Percentiles rank a stretch among this genome's conserved stretches.
These are phyloP conservation scores for Platanthera zijinensis DNA, from an alignment of 106 monocot species.

Conservation along the genomic window DNA sequence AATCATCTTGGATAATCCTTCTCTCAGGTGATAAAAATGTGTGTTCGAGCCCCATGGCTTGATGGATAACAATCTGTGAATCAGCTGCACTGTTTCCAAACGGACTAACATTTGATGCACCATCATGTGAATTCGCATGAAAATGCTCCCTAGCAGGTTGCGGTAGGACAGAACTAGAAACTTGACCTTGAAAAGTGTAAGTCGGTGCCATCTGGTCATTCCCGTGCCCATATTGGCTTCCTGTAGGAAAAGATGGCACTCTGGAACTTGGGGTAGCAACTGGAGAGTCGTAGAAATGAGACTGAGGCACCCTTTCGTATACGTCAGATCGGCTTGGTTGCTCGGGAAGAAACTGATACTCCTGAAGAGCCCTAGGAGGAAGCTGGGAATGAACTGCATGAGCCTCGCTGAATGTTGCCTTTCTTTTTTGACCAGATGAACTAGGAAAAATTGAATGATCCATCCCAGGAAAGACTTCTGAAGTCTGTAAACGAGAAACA, in stretches of 20 bases:
- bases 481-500: slow-evolving; percentile 31
- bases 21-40: slow-evolving; percentile 48
- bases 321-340: slow-evolving; percentile 67
- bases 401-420: slow-evolving; percentile 27
- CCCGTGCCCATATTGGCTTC: slow-evolving; percentile 42
- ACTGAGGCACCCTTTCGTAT: slow-evolving; percentile 55
- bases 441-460: slow-evolving; percentile 47
- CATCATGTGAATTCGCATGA: slow-evolving; percentile 56
- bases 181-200: slow-evolving; percentile 63
- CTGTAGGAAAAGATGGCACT: slow-evolving; percentile 34
- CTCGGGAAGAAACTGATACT: slow-evolving; percentile 98
- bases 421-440: slow-evolving; percentile 60
- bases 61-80: slow-evolving; percentile 34
- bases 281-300: slow-evolving; percentile 65
- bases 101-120: slow-evolving; percentile 21
- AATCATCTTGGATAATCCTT: slow-evolving; percentile 43
- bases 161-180: slow-evolving; percentile 28
- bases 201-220: slow-evolving; percentile 44
- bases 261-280: slow-evolving; percentile 26
- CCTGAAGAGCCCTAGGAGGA: slow-evolving; percentile 59
- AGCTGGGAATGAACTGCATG: slow-evolving; percentile 47
- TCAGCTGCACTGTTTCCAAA: slow-evolving; percentile 34
- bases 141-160: slow-evolving; percentile 41
- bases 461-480: slow-evolving; percentile 50
- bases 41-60: slow-evolving; percentile 41